Base-by-base conservation (phyloP, 1,284 basidiomycete genomes). In the Cutaneotrichosporon cutaneum region DNA sequence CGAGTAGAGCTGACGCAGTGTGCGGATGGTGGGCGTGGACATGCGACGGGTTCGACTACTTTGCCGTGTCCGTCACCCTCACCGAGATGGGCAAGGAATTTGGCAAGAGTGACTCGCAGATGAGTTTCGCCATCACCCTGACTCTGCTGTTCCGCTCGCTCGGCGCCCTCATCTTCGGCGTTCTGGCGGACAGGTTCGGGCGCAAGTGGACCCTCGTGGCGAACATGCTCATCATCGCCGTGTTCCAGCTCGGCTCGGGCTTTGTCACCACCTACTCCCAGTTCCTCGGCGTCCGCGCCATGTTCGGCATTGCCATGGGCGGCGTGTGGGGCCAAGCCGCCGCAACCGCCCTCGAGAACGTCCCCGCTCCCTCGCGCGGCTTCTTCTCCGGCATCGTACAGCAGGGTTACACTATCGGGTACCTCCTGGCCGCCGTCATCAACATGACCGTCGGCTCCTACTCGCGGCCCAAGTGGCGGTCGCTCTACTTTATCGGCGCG, bases 131-230 rank as follows among this genome's bases (percentile, higher is more conserved):
- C 14, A 95, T 99, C 75, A 98, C 94, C 7, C 84, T 98, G 54
- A 97, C 94, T 0, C 83, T 97, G 1, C 86, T 98, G 33, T 92
- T 97, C 83, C 87, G 95, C 58, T 90, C 91, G 1, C 80, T 86
- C 42, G 95, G 94, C 27, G 94, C 94, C 35, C 86, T 92, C 61
- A 81, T 94, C 68, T 95, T 96, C 66, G 84, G 82, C 57, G 61
- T 91, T 56, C 72, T 89, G 24, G 90, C 89, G 27, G 92, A 94
- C 76, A 85, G 94, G 11, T 95, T 85, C 75, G 94, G 94, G 3
- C 86, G 94, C 53, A 94, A 94, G 82, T 97, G 92, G 91, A 93
- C 93, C 0, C 82, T 97, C 3, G 87, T 94, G 50, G 70, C 74
- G 70, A 96, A 95, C 76, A 64, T 92, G 50, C 58, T 90, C 18